Evolutionary conservation across 768 basidiomycete species (phyloP).

Genomic region (Lactifluus subvellereus): DNA sequence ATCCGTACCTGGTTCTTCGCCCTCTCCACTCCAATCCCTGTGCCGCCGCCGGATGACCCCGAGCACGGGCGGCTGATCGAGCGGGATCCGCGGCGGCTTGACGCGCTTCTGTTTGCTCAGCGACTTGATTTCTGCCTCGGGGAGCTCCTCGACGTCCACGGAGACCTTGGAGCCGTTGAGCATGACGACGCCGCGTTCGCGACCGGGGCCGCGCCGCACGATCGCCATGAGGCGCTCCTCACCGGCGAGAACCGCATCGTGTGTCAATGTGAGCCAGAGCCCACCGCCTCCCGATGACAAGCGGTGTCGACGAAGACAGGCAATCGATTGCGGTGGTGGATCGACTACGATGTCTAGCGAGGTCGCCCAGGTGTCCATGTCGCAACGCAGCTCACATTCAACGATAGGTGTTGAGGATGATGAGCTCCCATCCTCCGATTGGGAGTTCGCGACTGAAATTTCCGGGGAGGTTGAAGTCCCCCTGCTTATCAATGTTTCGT

Average conservation of each 20-base stretch:
- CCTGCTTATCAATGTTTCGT: slow-evolving; percentile 60
- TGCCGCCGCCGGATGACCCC: slow-evolving; percentile 60
- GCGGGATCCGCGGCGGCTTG: no score
- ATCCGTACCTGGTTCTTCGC: slow-evolving; percentile 26
- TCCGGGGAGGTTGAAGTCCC: slow-evolving; percentile 28
- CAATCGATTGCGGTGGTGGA: slow-evolving; percentile 77
- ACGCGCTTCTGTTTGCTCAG: no score
- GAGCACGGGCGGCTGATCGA: slow-evolving; percentile 34
- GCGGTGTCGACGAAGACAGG: slow-evolving; percentile 37
- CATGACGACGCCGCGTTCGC: no score
- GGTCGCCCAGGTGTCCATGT: slow-evolving; percentile 81
- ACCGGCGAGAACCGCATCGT: slow-evolving; percentile 70
- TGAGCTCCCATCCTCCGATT: slow-evolving; percentile 24
- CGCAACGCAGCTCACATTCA: slow-evolving; percentile 89
- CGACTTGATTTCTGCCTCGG: no score
- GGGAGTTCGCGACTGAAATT: slow-evolving; percentile 19
- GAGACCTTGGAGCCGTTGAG: no score
- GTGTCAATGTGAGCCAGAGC: slow-evolving; percentile 87
- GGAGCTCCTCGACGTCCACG: no score
- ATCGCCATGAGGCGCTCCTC: no score
- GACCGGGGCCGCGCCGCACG: no score
- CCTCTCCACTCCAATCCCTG: slow-evolving; percentile 66
- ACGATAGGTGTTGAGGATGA: slow-evolving; percentile 43
- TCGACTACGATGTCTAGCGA: slow-evolving; percentile 87
- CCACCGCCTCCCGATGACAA: slow-evolving; percentile 86